Evolutionary conservation across 1,139 yeast genomes (phyloP).

Genomic region (Magnusiomyces suaveolens): DNA sequence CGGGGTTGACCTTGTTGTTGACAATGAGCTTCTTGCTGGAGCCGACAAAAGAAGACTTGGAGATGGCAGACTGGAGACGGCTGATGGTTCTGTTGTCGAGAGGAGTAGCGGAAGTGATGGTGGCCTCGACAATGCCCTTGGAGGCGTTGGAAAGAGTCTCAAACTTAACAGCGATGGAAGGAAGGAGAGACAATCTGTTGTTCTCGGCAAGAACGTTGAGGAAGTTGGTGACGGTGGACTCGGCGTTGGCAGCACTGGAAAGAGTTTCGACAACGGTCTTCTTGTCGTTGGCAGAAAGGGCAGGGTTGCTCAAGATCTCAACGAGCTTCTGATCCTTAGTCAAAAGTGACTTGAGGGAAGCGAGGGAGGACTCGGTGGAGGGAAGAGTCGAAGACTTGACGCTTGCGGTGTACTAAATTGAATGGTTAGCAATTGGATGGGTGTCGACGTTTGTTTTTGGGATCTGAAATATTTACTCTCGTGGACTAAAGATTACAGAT

Average conservation of each 20-base stretch:
- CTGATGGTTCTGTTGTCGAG: conserved; percentile 73
- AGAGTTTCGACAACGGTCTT: conserved; percentile 54
- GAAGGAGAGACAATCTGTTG: conserved; percentile 75
- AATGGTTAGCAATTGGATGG: neutral
- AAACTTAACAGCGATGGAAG: conserved; percentile 61
- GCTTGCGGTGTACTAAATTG: conserved; percentile 62
- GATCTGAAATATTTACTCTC: neutral
- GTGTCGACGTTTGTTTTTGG: neutral
- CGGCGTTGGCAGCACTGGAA: conserved; percentile 47
- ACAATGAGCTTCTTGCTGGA: conserved; percentile 77
- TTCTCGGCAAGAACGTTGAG: conserved; percentile 82
- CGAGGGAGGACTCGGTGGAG: conserved; percentile 59
- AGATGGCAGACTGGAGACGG: conserved; percentile 71
- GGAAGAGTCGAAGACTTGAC: conserved; percentile 72
- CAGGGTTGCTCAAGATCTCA: conserved; percentile 67
- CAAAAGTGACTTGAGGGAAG: conserved; percentile 48
- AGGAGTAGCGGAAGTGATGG: conserved; percentile 77
- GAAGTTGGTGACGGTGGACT: conserved; percentile 70
- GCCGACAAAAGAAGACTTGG: conserved; percentile 74
- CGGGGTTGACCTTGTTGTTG: conserved; percentile 75
- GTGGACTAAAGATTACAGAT: too few species aligned
- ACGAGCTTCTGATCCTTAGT: conserved; percentile 54
- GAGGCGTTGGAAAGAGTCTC: conserved; percentile 74
- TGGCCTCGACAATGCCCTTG: conserved; percentile 81
- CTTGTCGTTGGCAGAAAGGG: conserved; percentile 71